Evolutionary conservation across 345 rosid species (phyloP), one percentile per base, ranked within the genome.

Genomic region (Sisymbrium altissimum): DNA sequence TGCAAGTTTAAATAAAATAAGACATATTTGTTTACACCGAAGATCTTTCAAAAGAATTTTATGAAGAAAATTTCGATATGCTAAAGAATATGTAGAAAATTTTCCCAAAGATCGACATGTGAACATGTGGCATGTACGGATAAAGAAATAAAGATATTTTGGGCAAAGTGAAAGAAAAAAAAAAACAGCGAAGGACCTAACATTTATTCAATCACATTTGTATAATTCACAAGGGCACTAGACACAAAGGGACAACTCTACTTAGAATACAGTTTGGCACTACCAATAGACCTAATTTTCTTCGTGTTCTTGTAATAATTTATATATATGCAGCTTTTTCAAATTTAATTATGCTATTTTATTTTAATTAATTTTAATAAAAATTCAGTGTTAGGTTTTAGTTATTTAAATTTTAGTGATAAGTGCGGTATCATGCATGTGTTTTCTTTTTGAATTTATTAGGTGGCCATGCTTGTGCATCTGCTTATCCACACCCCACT

Each of bases 401-500:
- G 58, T 66, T 64, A 63, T 56, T 74, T 46, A 66, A 46, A 56
- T 27, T 36, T 8, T 49, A 38, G 72, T 74, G 72, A 66, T 68
- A 75, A 75, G 63, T 60, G 69, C 33, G 64, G 74, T 68, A 68
- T 68, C 79, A 68, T 75, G 79, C 74, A 60, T 75, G 69, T 75
- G 74, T 75, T 75, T 70, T 76, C 52, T 63, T 70, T 70, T 62
- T 55, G 80, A 70, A 44, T 70, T 35, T 53, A 76, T 70, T 70
- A 76, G 80, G 80, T 76, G 80, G 65, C 75, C 75, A 76, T 76
- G 71, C 70, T 55, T 76, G 70, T 76, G 57, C 79, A 61, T 68
- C 74, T 75, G 70, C 74, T 53, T 76, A 53, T 76, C 57, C 38
- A 69, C 64, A 69, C 52, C 64, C 75, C 79, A 76, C 74, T 76